Evolutionary conservation across 2,329 filamentous ascomycete species (phyloP).

Genomic region (Penicillium sp.): DNA sequence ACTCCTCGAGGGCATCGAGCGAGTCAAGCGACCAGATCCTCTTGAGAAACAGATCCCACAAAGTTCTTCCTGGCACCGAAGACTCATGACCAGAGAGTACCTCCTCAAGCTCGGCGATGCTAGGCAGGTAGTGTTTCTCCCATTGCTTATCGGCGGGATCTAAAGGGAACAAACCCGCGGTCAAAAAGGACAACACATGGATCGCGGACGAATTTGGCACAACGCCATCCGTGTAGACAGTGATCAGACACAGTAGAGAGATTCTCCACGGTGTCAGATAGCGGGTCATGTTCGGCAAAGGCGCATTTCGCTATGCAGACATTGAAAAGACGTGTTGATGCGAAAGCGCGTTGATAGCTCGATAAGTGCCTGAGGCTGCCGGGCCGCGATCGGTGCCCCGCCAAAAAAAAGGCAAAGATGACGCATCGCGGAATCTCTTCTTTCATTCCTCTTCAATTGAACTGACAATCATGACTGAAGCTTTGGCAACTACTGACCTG

Average conservation of each 20-base stretch:
- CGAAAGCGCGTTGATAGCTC: slow-evolving; percentile 13
- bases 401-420: slow-evolving; percentile 24
- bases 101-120: slow-evolving; percentile 49
- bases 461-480: slow-evolving; percentile 31
- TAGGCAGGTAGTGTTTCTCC: slow-evolving; percentile 33
- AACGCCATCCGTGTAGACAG: slow-evolving; percentile 72
- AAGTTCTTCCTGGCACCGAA: slow-evolving; percentile 67
- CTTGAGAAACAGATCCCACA: slow-evolving; percentile 84
- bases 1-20: slow-evolving; percentile 73
- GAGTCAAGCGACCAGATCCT: slow-evolving; percentile 82
- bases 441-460: slow-evolving; percentile 1
- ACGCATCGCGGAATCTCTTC: slow-evolving; percentile 14
- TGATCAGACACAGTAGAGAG: slow-evolving; percentile 73
- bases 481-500: slow-evolving; percentile 44
- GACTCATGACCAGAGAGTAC: slow-evolving; percentile 47
- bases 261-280: slow-evolving; percentile 89
- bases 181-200: slow-evolving; percentile 74
- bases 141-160: slow-evolving; percentile 32
- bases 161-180: slow-evolving; percentile 62
- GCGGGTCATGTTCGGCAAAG: slow-evolving; percentile 60
- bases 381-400: slow-evolving; percentile 18
- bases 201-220: slow-evolving; percentile 70
- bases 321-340: slow-evolving; percentile 1
- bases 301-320: slow-evolving; percentile 11
- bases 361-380: slow-evolving; percentile 23